Conservation (phyloP, 2,329 filamentous ascomycete genomes). For the Ceratocystis variospora region DNA sequence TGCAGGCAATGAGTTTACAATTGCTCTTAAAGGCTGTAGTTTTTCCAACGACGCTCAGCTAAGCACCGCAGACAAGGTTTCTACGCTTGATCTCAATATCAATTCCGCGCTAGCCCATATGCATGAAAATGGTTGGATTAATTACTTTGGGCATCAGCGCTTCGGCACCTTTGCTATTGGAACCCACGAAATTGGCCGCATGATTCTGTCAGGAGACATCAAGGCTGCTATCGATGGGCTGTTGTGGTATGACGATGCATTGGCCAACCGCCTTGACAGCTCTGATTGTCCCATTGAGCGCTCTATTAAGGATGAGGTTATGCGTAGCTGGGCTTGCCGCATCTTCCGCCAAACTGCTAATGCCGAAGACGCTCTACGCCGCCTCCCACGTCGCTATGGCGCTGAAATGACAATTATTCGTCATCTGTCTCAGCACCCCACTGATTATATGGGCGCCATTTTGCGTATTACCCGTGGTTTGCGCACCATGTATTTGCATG, state of each 20-base stretch:
- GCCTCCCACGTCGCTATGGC: slow-evolving; percentile 66
- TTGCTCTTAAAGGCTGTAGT: slow-evolving; percentile 74
- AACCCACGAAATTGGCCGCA: slow-evolving; percentile 71
- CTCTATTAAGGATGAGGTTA: slow-evolving; percentile 60
- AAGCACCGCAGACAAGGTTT: slow-evolving; percentile 24
- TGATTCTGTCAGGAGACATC: slow-evolving; percentile 71
- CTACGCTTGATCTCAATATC: slow-evolving; percentile 30
- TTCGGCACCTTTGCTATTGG: slow-evolving; percentile 81
- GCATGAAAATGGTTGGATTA: slow-evolving; percentile 69
- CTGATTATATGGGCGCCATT: slow-evolving; percentile 71
- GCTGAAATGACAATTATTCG: slow-evolving; percentile 69
- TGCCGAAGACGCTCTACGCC: slow-evolving; percentile 45
- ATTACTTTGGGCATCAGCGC: slow-evolving; percentile 95
- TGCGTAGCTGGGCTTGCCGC: slow-evolving; percentile 65
- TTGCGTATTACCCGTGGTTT: slow-evolving; percentile 67
- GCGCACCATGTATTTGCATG: slow-evolving; percentile 89
- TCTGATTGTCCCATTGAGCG: slow-evolving; percentile 31
- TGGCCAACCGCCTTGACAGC: slow-evolving; percentile 35
- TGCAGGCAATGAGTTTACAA: slow-evolving; percentile 79
- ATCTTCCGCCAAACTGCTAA: slow-evolving; percentile 50
- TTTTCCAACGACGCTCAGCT: slow-evolving; percentile 20
- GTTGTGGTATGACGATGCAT: slow-evolving; percentile 53
- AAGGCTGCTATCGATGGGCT: slow-evolving; percentile 67
- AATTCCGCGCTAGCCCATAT: slow-evolving; percentile 52
- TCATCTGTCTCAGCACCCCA: slow-evolving; percentile 49